Evolutionary conservation across 2,329 filamentous ascomycete genomes (phyloP).

Genomic region (Venturia asperata): DNA sequence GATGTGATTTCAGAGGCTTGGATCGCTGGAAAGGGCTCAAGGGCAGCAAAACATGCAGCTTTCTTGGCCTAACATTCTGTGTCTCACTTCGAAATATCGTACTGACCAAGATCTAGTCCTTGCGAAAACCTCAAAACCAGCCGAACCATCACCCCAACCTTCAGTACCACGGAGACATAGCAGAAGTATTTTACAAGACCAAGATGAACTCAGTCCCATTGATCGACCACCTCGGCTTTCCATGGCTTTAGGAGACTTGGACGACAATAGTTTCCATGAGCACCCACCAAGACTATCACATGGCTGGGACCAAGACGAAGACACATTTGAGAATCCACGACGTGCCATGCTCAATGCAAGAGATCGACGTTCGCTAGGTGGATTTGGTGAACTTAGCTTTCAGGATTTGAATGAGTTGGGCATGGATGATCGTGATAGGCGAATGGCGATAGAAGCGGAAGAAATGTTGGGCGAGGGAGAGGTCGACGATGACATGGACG

Average conservation of each 20-base stretch:
- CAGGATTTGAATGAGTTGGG: constrained; percentile 38
- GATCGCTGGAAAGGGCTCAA: not conserved
- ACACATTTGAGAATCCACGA: constrained; percentile 13
- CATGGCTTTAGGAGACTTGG: constrained; percentile 37
- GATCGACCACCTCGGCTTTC: constrained; percentile 35
- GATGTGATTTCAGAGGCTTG: not conserved
- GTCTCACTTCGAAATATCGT: not conserved
- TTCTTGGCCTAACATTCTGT: not conserved
- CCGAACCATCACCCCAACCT: constrained; percentile 41
- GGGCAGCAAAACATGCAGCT: not conserved
- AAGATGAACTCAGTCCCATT: constrained; percentile 41
- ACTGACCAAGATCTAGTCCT: constrained; percentile 34
- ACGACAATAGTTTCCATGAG: constrained; percentile 37
- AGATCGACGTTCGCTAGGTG: constrained; percentile 44
- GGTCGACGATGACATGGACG: not conserved
- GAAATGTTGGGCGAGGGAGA: constrained; percentile 11
- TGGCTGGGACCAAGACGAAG: constrained; percentile 32
- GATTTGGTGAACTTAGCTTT: constrained; percentile 31
- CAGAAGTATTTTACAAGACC: constrained; percentile 33
- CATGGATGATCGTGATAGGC: constrained; percentile 23
- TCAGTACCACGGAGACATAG: constrained; percentile 22
- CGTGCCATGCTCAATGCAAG: constrained; percentile 7
- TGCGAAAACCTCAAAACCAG: constrained; percentile 41
- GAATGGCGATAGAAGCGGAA: constrained; percentile 27
- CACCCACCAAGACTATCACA: constrained; percentile 34